Base-by-base conservation (phyloP, 306 rosid species). In the Lotus japonicus region DNA sequence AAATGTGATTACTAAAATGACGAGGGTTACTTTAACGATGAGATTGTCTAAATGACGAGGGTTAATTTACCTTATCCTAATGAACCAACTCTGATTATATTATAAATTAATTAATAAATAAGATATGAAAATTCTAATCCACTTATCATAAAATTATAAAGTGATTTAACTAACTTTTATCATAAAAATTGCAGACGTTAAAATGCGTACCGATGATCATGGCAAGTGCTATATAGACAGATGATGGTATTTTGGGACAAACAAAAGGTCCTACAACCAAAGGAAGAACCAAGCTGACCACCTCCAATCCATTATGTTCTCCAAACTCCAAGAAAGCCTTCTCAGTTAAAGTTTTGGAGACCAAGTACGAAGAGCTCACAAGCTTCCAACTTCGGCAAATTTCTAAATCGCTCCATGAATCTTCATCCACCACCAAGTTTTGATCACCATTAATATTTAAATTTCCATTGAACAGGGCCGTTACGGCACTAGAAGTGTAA, bases 241-340 rank as follows among this genome's bases (percentile, higher is more conserved):
- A 87, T 16, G 60, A 19, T 0, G 96, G 89, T 0, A 86, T 21
- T 0, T 49, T 58, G 5, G 83, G 80, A 57, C 80, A 82, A 58
- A 86, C 72, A 71, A 86, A 89, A 10, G 88, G 84, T 11, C 96
- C 92, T 16, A 78, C 78, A 5, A 89, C 88, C 48, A 77, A 35
- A 31, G 88, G 57, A 73, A 80, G 92, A 76, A 86, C 62, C 49
- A 89, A 45, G 11, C 86, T 77, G 17, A 88, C 89, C 43, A 84
- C 83, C 49, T 86, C 84, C 73, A 88, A 68, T 19, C 79, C 89
- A 76, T 76, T 38, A 6, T 56, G 33, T 19, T 80, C 64, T 10
- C 82, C 83, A 58, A 86, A 88, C 42, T 84, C 87, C 1, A 88
- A 59, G 7, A 66, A 87, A 44, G 74, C 70, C 42, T 6, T 76